phyloP scores from a whole-genome alignment of 352 stramenopile species.

The Globisporangium alternatum region DNA sequence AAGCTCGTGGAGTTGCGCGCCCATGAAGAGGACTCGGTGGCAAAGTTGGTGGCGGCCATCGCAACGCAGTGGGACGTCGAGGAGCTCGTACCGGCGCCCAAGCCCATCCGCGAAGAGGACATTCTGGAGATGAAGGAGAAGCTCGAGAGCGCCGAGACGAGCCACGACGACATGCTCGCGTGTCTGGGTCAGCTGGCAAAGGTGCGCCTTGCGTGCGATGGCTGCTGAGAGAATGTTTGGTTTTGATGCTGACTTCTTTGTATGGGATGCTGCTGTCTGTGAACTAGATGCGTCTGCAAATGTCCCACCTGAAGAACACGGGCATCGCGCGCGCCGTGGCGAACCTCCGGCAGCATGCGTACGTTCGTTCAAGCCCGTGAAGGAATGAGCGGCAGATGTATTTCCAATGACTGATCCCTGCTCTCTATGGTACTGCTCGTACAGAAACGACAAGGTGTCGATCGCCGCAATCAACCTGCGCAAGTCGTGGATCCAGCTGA shows the following conservation, averaged over 20 bases:
- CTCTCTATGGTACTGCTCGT: constrained; percentile 1
- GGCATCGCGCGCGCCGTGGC: constrained; percentile 61
- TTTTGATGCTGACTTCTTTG: neutral
- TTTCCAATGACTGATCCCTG: neutral
- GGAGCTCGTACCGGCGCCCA: constrained; percentile 41
- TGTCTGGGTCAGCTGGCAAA: constrained; percentile 50
- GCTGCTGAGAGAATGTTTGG: neutral
- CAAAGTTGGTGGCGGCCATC: constrained; percentile 30
- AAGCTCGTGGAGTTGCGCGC: constrained; percentile 39
- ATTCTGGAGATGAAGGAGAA: constrained; percentile 61
- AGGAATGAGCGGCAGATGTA: no score
- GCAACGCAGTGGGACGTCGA: constrained; percentile 49
- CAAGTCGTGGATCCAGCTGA: constrained; percentile 69
- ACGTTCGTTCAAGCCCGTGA: constrained; percentile 16
- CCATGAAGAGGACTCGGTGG: constrained; percentile 29
- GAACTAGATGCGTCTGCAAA: constrained; percentile 57
- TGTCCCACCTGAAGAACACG: constrained; percentile 65
- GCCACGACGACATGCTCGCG: constrained; percentile 67
- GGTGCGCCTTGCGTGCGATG: constrained; percentile 20
- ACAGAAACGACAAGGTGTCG: constrained; percentile 80
- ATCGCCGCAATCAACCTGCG: constrained; percentile 61
- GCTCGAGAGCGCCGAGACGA: constrained; percentile 40
- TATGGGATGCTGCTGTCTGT: constrained; percentile 7
- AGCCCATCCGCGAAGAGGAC: constrained; percentile 51
- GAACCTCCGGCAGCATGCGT: constrained; percentile 71